These are phyloP conservation scores for Carex arenaria DNA, from an alignment of 202 grass and related monocot genomes.

Conservation along the genomic window DNA sequence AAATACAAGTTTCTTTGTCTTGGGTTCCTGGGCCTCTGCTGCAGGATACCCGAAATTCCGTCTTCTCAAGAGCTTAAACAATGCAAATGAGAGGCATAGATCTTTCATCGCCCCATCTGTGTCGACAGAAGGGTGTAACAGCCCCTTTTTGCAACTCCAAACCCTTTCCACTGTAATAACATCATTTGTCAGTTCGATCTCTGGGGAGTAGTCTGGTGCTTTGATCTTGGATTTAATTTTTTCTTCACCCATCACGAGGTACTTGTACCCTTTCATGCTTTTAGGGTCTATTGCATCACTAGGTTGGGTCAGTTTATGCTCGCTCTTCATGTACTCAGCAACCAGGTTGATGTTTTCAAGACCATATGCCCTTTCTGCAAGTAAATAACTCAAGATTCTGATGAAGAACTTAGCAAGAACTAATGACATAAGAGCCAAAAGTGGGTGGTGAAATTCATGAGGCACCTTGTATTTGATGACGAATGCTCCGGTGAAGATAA, in stretches of 20 bases:
- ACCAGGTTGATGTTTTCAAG: conserved; percentile 21
- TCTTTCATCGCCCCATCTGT: conserved; percentile 11
- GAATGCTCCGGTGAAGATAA: not conserved
- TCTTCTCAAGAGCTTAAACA: conserved; percentile 43
- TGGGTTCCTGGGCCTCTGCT: not conserved
- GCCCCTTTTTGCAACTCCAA: conserved; percentile 1
- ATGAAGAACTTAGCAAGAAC: conserved; percentile 31
- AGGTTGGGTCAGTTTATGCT: not conserved
- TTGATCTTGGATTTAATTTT: not conserved
- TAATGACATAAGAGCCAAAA: conserved; percentile 30
- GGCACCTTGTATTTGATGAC: not conserved
- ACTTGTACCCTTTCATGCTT: conserved; percentile 28
- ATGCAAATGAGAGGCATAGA: conserved; percentile 40
- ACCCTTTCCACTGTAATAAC: conserved; percentile 35
- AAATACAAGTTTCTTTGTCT: conserved; percentile 17
- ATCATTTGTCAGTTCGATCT: not conserved
- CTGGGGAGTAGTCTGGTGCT: not conserved
- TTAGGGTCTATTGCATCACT: not conserved
- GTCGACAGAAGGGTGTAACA: not conserved
- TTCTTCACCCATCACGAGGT: conserved; percentile 41
- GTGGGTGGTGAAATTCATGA: not conserved
- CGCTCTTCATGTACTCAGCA: conserved; percentile 40
- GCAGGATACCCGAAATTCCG: not conserved
- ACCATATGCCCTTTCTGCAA: conserved; percentile 17
- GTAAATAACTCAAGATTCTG: conserved; percentile 18